Base-by-base conservation (phyloP, 129 eudicot genomes). In the Glebionis coronaria region DNA sequence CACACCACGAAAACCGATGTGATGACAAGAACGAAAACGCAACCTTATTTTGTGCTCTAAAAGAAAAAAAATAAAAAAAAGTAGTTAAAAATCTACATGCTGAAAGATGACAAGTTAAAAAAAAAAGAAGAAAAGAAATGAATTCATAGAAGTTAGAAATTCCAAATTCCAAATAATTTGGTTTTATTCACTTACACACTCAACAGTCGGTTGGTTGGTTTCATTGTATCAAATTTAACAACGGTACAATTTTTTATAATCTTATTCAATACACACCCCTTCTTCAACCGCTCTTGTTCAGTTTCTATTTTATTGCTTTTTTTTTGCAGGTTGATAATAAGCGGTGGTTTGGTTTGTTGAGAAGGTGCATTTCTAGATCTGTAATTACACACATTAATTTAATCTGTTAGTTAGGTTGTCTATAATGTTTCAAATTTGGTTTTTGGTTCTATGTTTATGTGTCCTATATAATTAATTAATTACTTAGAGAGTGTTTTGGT, bases 321-420 rank as follows among this genome's bases (percentile, higher is more conserved):
- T 13, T 47, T 44, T 71, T 65, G 63, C 70, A 78, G 67, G 59
- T 75, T 71, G 78, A 47, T 78, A 63, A 35, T 35, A 35, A 81
- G 38, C 44, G 67, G 62, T 79, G 73, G 73, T 78, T 72, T 73
- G 46, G 20, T 23, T 75, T 38, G 19, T 50, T 47, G 66, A 69
- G 68, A 73, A 77, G 84, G 81, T 83, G 76, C 54, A 12, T 56
- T 61, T 47, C 76, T 63, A 83, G 90, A 89, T 85, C 87, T 71
- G 75, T 66, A 61, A 21, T 56, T 20, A 6, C 7, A 11, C n/a
- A 56, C 15, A n/a, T 56, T 56, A 15, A 11, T 56, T 4, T 56
- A 12, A 56, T 11, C 12, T 25, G n/a, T 6, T 8, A 35, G n/a
- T 56, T 56, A 25, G 23, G 35, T 56, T 56, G 12, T 18, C 13